Evolutionary conservation across 441 rosid species (phyloP), one percentile per base, ranked within the genome.

Genomic region (Viola pubescens): DNA sequence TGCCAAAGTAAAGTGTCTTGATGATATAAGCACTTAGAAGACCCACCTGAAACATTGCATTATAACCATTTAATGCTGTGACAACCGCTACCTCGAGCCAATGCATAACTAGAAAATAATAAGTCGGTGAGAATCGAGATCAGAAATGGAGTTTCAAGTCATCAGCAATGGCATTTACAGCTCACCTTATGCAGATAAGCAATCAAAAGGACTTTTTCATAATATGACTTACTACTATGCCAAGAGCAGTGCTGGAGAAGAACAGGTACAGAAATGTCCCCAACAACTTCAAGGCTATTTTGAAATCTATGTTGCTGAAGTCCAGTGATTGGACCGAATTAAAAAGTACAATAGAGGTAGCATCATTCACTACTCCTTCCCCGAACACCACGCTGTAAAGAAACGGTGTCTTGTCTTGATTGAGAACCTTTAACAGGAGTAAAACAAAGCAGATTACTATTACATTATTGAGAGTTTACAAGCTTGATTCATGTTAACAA

Each of bases 331-430:
- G 88, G 37, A 84, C 81, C 38, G 94, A 70, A 50, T 84, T 84
- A 74, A 73, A 87, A 50, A 87, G 81, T 74, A 87, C 91, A 62
- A 84, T 82, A 42, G 91, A 87, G 54, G 91, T 87, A 44, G 89
- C 91, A 73, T 84, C 94, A 68, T 87, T 87, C 64, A 87, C 91
- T 16, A 87, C 88, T 71, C 94, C 94, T 61, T 87, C 94, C 58
- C 86, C 94, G 54, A 87, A 87, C 13, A 84, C 84, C 5, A 81
- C 54, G 55, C 94, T 84, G 67, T 87, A 87, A 55, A 87, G 91
- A 69, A 84, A 82, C 37, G 91, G 94, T 2, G 89, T 87, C 61
- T 87, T 85, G 19, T 87, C 94, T 78, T 87, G 94, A 77, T 60
- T 84, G 59, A 84, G 88, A 77, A 87, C 83, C 94, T 80, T 71